phyloP scores from a whole-genome alignment of 177 flowering plant genomes.

The Vitis hybrid region DNA sequence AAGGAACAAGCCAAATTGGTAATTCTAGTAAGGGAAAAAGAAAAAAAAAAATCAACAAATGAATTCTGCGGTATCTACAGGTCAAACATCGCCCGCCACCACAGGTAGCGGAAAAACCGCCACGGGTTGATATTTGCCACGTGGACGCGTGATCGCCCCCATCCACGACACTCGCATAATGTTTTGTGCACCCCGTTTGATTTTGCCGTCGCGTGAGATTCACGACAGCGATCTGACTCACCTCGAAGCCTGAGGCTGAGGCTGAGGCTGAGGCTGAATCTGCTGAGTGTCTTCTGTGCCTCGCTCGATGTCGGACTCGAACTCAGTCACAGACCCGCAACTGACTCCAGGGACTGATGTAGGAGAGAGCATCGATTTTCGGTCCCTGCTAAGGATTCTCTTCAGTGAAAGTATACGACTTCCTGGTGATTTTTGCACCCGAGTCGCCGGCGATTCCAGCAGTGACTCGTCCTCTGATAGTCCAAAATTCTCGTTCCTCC shows the following conservation, averaged over 20 bases:
- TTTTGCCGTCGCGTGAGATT: neutral
- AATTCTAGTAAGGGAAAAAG: neutral
- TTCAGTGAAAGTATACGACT: slow-evolving; percentile 58
- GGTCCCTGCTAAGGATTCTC: slow-evolving; percentile 64
- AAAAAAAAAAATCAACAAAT: neutral
- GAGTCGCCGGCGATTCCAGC: slow-evolving; percentile 34
- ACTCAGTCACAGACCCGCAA: slow-evolving; percentile 10
- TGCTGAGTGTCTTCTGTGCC: slow-evolving; percentile 13
- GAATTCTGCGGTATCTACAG: neutral
- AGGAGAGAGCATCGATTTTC: slow-evolving; percentile 18
- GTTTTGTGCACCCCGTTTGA: no score
- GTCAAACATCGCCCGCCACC: neutral
- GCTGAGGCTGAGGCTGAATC: neutral
- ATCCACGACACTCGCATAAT: no score
- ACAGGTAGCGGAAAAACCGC: neutral
- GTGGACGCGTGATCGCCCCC: no score
- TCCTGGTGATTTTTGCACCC: slow-evolving; percentile 47
- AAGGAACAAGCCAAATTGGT: no score
- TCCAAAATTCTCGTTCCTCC: slow-evolving; percentile 30
- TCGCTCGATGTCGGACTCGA: slow-evolving; percentile 37
- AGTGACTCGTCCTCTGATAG: slow-evolving; percentile 26
- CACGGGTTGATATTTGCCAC: neutral
- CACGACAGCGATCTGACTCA: neutral
- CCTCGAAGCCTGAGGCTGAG: neutral
- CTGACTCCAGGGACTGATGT: slow-evolving; percentile 8